Evolutionary conservation across 495 filamentous ascomycete species (phyloP).

Genomic region (Penicillium psychrofluorescens): DNA sequence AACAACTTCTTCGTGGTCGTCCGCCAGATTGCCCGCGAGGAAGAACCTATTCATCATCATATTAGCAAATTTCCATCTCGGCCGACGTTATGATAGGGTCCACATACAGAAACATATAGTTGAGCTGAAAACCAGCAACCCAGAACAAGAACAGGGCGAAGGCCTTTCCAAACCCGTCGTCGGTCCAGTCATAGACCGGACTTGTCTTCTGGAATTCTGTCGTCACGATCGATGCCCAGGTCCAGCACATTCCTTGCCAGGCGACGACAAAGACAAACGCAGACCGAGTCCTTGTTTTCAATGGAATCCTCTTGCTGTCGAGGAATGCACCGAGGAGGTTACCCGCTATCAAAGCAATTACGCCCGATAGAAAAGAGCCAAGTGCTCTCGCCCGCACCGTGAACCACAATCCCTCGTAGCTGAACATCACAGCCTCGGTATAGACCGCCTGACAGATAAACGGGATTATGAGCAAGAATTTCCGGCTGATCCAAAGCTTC

Average conservation of each 20-base stretch:
- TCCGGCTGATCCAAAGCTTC: slow-evolving; percentile 42
- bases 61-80: slow-evolving; percentile 3
- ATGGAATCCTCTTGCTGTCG: slow-evolving; percentile 38
- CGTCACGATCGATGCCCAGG: slow-evolving; percentile 51
- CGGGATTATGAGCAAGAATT: slow-evolving; percentile 50
- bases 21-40: slow-evolving; percentile 51
- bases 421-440: slow-evolving; percentile 56
- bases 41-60: slow-evolving; percentile 42
- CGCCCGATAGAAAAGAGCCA: slow-evolving; percentile 53
- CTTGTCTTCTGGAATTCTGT: slow-evolving; percentile 42
- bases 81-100: neutral
- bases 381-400: slow-evolving; percentile 54
- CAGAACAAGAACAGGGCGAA: slow-evolving; percentile 54
- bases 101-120: slow-evolving; percentile 55
- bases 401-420: slow-evolving; percentile 54
- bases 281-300: slow-evolving; percentile 40
- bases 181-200: slow-evolving; percentile 51
- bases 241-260: slow-evolving; percentile 54
- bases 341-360: slow-evolving; percentile 49
- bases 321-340: slow-evolving; percentile 51
- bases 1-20: slow-evolving; percentile 48
- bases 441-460: slow-evolving; percentile 57
- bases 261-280: slow-evolving; percentile 38
- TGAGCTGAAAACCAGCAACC: slow-evolving; percentile 53
- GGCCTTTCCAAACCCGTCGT: slow-evolving; percentile 46